Evolutionary conservation across 257 asterid species (phyloP).

Genomic region (Primulina huaijiensis): DNA sequence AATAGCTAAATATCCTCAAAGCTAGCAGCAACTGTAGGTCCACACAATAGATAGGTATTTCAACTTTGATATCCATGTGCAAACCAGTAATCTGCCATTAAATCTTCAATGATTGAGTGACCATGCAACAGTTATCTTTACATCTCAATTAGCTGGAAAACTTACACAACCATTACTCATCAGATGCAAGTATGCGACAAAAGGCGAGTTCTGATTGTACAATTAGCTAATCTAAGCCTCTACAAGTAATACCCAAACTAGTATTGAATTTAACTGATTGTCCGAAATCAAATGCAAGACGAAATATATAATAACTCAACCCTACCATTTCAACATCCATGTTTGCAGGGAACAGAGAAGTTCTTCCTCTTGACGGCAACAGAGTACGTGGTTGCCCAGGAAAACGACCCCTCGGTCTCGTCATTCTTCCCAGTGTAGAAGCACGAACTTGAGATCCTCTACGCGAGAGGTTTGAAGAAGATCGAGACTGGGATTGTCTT

Average conservation of each 20-base stretch:
- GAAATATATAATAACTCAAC: conserved; percentile 16
- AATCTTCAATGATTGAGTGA: conserved; percentile 10
- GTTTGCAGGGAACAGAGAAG: conserved; percentile 60
- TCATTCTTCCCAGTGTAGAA: conserved; percentile 46
- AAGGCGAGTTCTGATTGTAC: not conserved
- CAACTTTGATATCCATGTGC: conserved; percentile 1
- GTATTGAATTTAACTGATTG: conserved; percentile 13
- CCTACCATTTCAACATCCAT: conserved; percentile 85
- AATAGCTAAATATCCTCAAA: not conserved
- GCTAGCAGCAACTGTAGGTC: not conserved
- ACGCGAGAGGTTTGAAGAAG: conserved; percentile 39
- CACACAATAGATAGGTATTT: conserved; percentile 4
- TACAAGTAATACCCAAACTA: not conserved
- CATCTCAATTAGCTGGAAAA: conserved; percentile 6
- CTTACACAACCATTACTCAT: not conserved
- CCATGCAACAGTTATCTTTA: conserved; percentile 11
- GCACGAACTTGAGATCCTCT: conserved; percentile 47
- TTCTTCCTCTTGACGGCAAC: conserved; percentile 41
- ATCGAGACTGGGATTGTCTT: conserved; percentile 46
- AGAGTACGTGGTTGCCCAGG: conserved; percentile 65
- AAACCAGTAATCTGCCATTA: conserved; percentile 1
- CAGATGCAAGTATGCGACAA: not conserved
- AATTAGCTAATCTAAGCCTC: conserved; percentile 10
- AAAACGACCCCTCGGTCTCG: conserved; percentile 68
- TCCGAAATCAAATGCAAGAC: conserved; percentile 11